Percentiles rank a stretch among this genome's conserved stretches.
phyloP scores from a whole-genome alignment of 768 basidiomycete genomes.

The Tylopilus rubrobrunneus region DNA sequence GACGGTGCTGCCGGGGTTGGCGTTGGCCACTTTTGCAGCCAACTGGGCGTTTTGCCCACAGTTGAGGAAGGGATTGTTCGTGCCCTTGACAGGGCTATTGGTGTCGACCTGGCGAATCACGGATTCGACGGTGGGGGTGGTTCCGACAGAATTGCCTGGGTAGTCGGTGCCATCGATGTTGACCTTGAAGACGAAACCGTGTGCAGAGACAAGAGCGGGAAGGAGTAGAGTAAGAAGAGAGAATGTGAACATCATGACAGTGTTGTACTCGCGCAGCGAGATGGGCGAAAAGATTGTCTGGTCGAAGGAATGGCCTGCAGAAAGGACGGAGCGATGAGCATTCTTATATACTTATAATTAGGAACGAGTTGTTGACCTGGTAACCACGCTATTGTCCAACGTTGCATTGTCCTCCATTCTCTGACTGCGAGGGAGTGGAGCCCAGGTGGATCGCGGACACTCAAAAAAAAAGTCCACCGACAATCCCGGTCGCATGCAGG shows the following conservation, averaged over 20 bases:
- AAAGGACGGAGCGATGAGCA: too few relatives aligned
- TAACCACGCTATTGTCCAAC: neutral
- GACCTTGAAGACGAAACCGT: constrained; percentile 27
- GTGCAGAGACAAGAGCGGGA: constrained; percentile 25
- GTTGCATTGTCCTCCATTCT: neutral
- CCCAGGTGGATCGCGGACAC: neutral
- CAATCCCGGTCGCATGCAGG: too few relatives aligned
- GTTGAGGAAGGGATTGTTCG: constrained; percentile 49
- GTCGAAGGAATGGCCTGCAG: neutral
- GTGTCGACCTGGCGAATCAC: constrained; percentile 42
- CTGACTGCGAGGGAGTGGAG: neutral
- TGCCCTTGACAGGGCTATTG: constrained; percentile 51
- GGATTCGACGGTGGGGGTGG: constrained; percentile 22
- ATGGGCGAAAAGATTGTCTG: neutral
- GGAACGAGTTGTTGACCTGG: neutral
- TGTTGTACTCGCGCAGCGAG: constrained; percentile 23
- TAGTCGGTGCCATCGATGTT: constrained; percentile 27
- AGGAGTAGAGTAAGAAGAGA: constrained; percentile 20
- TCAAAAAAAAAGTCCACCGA: too few relatives aligned
- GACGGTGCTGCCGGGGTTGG: constrained; percentile 55
- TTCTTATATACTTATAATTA: too few relatives aligned
- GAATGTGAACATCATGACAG: constrained; percentile 13
- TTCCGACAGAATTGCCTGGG: constrained; percentile 30
- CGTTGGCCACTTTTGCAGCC: constrained; percentile 46
- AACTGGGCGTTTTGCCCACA: constrained; percentile 53